Percentiles rank a stretch among this genome's conserved stretches.
These are phyloP conservation scores for Smittium mucronatum DNA, from an alignment of 371 early-diverging fungal genomes.

Conservation along the genomic window DNA sequence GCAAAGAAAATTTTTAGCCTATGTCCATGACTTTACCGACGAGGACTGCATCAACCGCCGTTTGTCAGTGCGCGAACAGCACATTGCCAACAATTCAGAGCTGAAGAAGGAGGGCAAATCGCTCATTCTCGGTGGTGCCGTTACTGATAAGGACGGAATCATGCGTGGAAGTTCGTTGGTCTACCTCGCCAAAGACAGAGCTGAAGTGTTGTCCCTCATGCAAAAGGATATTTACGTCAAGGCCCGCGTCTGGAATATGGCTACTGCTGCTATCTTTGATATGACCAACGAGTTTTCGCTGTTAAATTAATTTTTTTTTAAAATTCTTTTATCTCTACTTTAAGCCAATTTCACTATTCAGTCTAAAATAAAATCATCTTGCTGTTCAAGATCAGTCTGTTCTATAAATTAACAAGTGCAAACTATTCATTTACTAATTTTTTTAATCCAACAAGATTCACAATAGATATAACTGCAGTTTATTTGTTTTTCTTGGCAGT, in stretches of 20 bases:
- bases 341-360: too few relatives aligned
- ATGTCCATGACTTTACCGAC: constrained; percentile 6
- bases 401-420: too few relatives aligned
- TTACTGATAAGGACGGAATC: background rate
- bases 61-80: background rate
- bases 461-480: too few relatives aligned
- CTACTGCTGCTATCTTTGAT: background rate
- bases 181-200: background rate
- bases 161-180: constrained; percentile 2
- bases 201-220: background rate
- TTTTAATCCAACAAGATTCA: too few relatives aligned
- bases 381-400: too few relatives aligned
- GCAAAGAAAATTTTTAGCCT: background rate
- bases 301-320: too few relatives aligned
- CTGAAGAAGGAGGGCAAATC: constrained; percentile 1
- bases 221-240: constrained; percentile 4
- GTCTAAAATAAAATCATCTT: too few relatives aligned
- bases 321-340: too few relatives aligned
- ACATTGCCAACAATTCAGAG: background rate
- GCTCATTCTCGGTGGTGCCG: background rate
- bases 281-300: too few relatives aligned
- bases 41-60: background rate
- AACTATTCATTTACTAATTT: too few relatives aligned
- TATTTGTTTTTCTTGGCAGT: too few relatives aligned
- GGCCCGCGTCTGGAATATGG: constrained; percentile 1